Percentiles rank a stretch among this genome's conserved stretches.
These are phyloP conservation scores for Oidiodendron maius DNA, from an alignment of 495 filamentous ascomycete species.

Conservation along the genomic window DNA sequence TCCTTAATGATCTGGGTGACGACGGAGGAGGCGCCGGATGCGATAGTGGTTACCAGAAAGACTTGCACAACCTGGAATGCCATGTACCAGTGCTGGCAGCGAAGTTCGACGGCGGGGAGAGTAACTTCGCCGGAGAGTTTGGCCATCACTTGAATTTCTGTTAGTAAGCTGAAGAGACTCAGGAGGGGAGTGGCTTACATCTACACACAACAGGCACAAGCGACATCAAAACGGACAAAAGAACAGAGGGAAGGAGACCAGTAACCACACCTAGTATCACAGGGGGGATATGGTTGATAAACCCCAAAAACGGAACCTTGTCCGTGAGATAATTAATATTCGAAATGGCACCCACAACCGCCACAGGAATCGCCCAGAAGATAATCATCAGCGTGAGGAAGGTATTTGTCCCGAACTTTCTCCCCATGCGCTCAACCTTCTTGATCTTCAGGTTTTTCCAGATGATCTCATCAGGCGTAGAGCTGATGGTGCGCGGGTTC, in stretches of 20 bases:
- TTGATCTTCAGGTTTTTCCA: slow-evolving; percentile 83
- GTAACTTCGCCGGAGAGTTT: slow-evolving; percentile 75
- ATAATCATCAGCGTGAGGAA: slow-evolving; percentile 79
- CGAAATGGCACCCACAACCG: slow-evolving; percentile 80
- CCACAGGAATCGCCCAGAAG: slow-evolving; percentile 95
- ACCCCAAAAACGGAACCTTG: slow-evolving; percentile 44
- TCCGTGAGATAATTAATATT: slow-evolving; percentile 68
- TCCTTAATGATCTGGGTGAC: slow-evolving; percentile 56
- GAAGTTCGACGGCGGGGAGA: slow-evolving; percentile 70
- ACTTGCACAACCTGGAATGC: slow-evolving; percentile 93
- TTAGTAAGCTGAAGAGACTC: not conserved
- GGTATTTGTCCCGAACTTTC: slow-evolving; percentile 57
- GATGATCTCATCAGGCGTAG: slow-evolving; percentile 78
- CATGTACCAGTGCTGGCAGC: slow-evolving; percentile 86
- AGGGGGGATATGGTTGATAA: slow-evolving; percentile 58
- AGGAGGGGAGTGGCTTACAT: slow-evolving; percentile 10
- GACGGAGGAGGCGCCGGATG: slow-evolving; percentile 68
- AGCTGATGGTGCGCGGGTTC: slow-evolving; percentile 77
- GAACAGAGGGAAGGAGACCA: slow-evolving; percentile 72
- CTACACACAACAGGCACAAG: slow-evolving; percentile 80
- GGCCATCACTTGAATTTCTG: slow-evolving; percentile 46
- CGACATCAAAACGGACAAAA: slow-evolving; percentile 82
- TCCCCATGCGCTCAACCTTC: slow-evolving; percentile 76
- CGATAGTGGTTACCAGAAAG: slow-evolving; percentile 80
- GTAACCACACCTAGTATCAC: slow-evolving; percentile 77